Evolutionary conservation across 2,329 filamentous ascomycete species (phyloP), one percentile per base, ranked within the genome.

Genomic region (Diaporthe ampelina): DNA sequence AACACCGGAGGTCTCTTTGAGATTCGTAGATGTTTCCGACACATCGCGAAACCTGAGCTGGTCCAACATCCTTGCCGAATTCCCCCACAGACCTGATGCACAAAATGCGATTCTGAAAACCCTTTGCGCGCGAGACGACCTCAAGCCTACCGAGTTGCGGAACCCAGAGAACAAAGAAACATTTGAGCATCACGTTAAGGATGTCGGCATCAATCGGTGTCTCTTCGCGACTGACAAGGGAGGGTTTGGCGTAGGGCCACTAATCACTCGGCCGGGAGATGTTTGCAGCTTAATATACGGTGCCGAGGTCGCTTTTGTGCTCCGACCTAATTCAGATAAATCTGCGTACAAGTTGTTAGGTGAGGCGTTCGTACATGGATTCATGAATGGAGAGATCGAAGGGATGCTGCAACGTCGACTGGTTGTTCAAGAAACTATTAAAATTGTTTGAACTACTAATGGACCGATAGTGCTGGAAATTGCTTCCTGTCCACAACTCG

Each of bases 181-280:
- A n/a, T 67, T 67, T 37, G 63, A 67, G 45, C 63, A 67, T 11
- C 43, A 13, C 6, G 63, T 67, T 1, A 67, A 67, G 19, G 63
- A 67, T n/a, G 29, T 67, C 1, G 63, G 63, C 3, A 67, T 67
- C 29, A 67, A 67, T 8, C 32, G 63, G 4, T 67, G 63, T 8
- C 63, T 67, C 10, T 37, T 67, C 4, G 29, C 63, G 13, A 67
- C 63, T 4, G 21, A n/a, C 3, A 52, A 52, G n/a, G 63, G 63
- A 37, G 63, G 63, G 1, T 52, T 67, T 37, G 63, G 29, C 10
- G n/a, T 67, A 19, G 63, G 63, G 2, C 63, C 63, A 13, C 21
- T 67, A 11, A 26, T 67, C 1, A 67, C 63, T 0, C 21, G 32
- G 15, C 63, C 63, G 4, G 63, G 63, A 7, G 63, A 67, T 21